Base-by-base conservation (phyloP, 306 rosid species). In the Astragalus glycyphyllos region DNA sequence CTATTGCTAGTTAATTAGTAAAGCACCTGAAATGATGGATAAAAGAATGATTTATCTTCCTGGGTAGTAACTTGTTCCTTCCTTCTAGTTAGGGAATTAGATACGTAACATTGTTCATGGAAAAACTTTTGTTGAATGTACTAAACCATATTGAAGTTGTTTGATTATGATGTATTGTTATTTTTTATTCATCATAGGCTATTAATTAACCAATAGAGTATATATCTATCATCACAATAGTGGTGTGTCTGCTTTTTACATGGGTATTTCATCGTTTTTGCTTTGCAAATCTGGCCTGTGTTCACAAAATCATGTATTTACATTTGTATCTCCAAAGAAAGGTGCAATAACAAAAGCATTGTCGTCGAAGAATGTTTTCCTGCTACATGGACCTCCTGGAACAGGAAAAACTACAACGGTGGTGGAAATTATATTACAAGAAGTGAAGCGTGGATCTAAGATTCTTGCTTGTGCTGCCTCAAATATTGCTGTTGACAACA, bases 341-440 rank as follows among this genome's bases (percentile, higher is more conserved):
- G 90, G 72, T 75, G 98, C 98, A 63, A 83, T 94, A 83, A 78
- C 92, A 29, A 94, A 94, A 82, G 98, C 98, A 65, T 74, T 94
- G 35, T 88, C 96, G 9, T 88, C 97, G 56, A 94, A 89, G 82
- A 80, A 89, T 56, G 88, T 86, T 50, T 94, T 91, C 86, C 83
- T 91, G 88, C 86, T 94, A 71, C 99, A 94, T 63, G 99, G 97
- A 35, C 99, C 97, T 62, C 99, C 99, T 79, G 99, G 99, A 80
- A 94, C 99, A 0, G 99, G 99, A 73, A 94, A 91, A 80, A 94
- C 99, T 41, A 94, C 99, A 10, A 87, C 99, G 15, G 99, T 94
- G 50, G 99, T 94, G 72, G 99, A 94, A 85, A 89, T 94, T 75
- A 86, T 94, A 78, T 79, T 94, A 79, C 97, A 91, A 87, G 99